Evolutionary conservation across 371 early-diverging fungal genomes (phyloP).

Genomic region (Cokeromyces recurvatus): DNA sequence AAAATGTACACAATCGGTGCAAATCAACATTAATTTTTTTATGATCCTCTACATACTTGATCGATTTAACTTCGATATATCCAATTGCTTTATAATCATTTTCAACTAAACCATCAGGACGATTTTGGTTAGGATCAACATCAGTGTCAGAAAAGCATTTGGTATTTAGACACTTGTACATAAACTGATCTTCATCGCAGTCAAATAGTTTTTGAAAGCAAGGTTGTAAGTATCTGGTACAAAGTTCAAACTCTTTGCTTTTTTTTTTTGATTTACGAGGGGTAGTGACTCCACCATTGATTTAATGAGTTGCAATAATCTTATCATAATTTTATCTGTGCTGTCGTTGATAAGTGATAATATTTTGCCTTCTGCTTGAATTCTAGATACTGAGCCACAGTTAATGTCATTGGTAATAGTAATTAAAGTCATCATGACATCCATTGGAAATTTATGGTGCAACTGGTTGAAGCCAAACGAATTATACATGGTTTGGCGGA

Average conservation of each 20-base stretch:
- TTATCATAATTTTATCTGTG: constrained; percentile 2
- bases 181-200: constrained; percentile 3
- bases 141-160: constrained; percentile 5
- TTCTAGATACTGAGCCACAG: constrained; percentile 2
- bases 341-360: constrained; percentile 1
- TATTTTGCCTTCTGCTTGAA: constrained; percentile 7
- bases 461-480: constrained; percentile 1
- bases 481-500: constrained; percentile 5
- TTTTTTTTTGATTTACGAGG: constrained; percentile 7
- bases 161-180: constrained; percentile 5
- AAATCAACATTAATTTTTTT: constrained; percentile 12
- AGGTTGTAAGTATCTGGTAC: constrained; percentile 10
- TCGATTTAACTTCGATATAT: constrained; percentile 10
- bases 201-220: constrained; percentile 9
- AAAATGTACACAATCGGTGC: too few relatives aligned
- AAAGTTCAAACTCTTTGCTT: constrained; percentile 6
- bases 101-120: constrained; percentile 11
- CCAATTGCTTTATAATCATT: constrained; percentile 7
- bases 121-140: constrained; percentile 9
- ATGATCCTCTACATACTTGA: constrained; percentile 7
- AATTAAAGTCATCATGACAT: constrained; percentile 1
- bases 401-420: background rate
- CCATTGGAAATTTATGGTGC: constrained; percentile 1
- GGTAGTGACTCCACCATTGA: constrained; percentile 11
- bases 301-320: constrained; percentile 3